Evolutionary conservation across 306 rosid genomes (phyloP).

Genomic region (Lathyrus oleraceus): DNA sequence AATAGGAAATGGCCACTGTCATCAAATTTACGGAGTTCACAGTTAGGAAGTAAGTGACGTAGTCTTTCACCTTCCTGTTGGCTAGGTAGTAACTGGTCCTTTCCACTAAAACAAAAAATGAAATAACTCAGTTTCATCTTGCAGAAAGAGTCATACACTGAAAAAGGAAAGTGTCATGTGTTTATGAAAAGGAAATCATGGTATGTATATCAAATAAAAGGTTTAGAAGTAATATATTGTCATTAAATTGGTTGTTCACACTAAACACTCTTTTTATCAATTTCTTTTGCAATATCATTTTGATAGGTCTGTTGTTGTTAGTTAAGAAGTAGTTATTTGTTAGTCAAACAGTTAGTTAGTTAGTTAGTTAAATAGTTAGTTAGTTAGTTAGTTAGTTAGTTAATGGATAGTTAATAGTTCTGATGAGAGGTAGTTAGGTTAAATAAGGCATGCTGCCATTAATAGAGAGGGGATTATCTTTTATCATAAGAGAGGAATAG

Average conservation of each 20-base stretch:
- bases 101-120: conserved; percentile 57
- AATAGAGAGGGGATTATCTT: no score
- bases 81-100: conserved; percentile 73
- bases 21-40: conserved; percentile 61
- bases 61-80: conserved; percentile 68
- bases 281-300: background rate
- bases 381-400: no score
- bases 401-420: no score
- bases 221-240: background rate
- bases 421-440: no score
- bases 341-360: no score
- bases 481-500: no score
- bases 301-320: no score
- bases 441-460: no score
- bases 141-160: conserved; percentile 21
- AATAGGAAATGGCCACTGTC: conserved; percentile 76
- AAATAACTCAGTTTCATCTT: conserved; percentile 33
- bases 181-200: background rate
- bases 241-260: conserved; percentile 18
- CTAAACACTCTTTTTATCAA: background rate
- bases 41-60: conserved; percentile 43
- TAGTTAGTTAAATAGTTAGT: no score
- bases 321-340: no score
- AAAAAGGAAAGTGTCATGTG: conserved; percentile 17
- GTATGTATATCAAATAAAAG: background rate